Evolutionary conservation across 345 rosid genomes (phyloP).

Genomic region (Gossypium arboreum): DNA sequence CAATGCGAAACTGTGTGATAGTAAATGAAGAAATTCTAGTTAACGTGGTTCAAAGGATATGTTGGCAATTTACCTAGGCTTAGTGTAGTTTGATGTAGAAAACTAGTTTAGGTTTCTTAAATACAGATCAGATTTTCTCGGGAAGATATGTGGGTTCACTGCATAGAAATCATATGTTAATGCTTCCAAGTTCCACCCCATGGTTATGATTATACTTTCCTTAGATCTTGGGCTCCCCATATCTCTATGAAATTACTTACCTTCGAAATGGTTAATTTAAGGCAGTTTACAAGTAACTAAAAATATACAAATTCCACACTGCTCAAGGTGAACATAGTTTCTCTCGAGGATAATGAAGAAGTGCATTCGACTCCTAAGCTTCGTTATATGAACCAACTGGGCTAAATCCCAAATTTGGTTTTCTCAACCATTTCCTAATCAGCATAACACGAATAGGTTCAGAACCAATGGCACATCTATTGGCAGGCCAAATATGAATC

Average conservation of each 20-base stretch:
- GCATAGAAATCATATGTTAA: not conserved
- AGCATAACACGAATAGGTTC: too few species aligned
- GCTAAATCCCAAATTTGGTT: too few species aligned
- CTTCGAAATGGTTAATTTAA: not conserved
- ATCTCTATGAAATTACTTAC: not conserved
- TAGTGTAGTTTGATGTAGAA: not conserved
- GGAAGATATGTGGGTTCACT: not conserved
- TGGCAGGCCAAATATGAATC: too few species aligned
- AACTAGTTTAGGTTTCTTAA: not conserved
- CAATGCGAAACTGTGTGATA: not conserved
- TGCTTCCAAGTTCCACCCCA: not conserved
- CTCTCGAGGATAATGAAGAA: too few species aligned
- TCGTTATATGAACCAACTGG: too few species aligned
- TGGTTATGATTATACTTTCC: not conserved
- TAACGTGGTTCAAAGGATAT: not conserved
- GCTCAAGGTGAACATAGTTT: too few species aligned
- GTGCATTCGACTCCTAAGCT: too few species aligned
- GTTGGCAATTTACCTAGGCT: not conserved
- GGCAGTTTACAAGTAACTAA: not conserved
- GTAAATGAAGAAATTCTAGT: not conserved
- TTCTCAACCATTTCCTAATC: too few species aligned
- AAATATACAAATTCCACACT: too few species aligned
- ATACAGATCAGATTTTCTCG: not conserved
- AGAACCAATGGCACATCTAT: too few species aligned
- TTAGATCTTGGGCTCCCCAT: not conserved